phyloP scores from a whole-genome alignment of 2,329 filamentous ascomycete species.

The Alternaria arbusti region DNA sequence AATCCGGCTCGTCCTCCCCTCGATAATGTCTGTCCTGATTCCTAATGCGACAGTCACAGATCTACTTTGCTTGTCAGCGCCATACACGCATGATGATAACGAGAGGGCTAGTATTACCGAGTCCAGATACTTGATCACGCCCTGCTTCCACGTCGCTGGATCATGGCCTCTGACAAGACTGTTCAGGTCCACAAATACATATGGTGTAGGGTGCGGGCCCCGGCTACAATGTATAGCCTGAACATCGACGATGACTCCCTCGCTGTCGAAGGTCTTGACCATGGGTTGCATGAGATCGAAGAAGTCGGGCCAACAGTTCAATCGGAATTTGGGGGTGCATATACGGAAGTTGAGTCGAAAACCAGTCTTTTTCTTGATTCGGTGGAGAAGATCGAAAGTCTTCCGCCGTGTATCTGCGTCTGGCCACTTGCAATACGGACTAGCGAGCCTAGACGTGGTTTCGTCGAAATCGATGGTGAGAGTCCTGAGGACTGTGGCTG shows the following conservation, averaged over 20 bases:
- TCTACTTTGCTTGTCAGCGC: not conserved
- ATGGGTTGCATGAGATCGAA: not conserved
- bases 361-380: not conserved
- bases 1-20: not conserved
- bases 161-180: not conserved
- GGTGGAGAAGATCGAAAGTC: not conserved
- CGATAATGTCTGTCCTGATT: not conserved
- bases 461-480: not conserved
- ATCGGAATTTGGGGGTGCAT: not conserved
- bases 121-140: not conserved
- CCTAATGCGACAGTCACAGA: not conserved
- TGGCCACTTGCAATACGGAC: not conserved
- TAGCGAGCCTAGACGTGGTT: not conserved
- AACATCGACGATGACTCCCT: not conserved
- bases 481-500: not conserved
- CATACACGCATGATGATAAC: not conserved
- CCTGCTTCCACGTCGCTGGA: not conserved
- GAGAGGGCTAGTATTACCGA: not conserved
- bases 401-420: not conserved
- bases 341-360: not conserved
- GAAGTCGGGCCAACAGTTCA: not conserved
- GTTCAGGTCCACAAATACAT: not conserved
- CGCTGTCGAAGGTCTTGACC: accelerated
- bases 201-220: accelerated
- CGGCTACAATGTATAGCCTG: not conserved